A percentile compares a stretch with the other conserved stretches of the same genome.
Conservation (phyloP, 2,329 filamentous ascomycete genomes). For the Leptographium flavum region DNA sequence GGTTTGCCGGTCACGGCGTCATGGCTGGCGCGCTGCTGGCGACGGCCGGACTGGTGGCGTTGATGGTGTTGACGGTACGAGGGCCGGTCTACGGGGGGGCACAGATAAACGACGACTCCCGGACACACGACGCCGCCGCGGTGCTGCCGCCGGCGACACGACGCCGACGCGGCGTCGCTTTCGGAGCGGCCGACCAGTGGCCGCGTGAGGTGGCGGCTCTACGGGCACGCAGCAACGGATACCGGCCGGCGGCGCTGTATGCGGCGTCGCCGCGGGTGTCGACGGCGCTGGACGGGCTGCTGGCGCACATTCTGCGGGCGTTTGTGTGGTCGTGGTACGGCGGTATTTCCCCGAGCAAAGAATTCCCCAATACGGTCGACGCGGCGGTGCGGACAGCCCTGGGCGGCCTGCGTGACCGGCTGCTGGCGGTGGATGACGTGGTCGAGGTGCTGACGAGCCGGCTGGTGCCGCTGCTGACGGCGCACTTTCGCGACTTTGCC, state of each 20-base stretch:
- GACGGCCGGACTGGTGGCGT: slow-evolving; percentile 36
- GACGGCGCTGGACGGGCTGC: slow-evolving; percentile 61
- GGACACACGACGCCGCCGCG: not conserved
- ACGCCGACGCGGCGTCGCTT: slow-evolving; percentile 22
- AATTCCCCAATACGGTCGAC: slow-evolving; percentile 78
- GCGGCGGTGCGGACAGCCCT: slow-evolving; percentile 61
- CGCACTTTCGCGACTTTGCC: slow-evolving; percentile 80
- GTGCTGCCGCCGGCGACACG: not conserved
- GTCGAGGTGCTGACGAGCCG: slow-evolving; percentile 71
- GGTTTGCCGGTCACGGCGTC: slow-evolving; percentile 78
- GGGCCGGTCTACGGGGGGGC: slow-evolving; percentile 3
- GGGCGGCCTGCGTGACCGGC: slow-evolving; percentile 52
- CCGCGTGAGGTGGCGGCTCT: slow-evolving; percentile 52
- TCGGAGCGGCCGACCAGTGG: slow-evolving; percentile 54
- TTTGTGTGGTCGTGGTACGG: slow-evolving; percentile 84
- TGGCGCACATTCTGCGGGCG: slow-evolving; percentile 65
- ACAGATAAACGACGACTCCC: too few species aligned
- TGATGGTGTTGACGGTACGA: slow-evolving; percentile 29
- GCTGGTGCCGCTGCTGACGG: slow-evolving; percentile 75
- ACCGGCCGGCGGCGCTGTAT: slow-evolving; percentile 57
- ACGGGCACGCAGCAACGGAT: slow-evolving; percentile 48
- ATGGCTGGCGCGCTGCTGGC: slow-evolving; percentile 50
- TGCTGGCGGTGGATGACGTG: slow-evolving; percentile 71
- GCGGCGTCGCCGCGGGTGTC: slow-evolving; percentile 65
- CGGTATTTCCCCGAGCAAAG: slow-evolving; percentile 65